These are phyloP conservation scores for Xerocomus amazonicus DNA, from an alignment of 1,284 basidiomycete genomes.

Conservation along the genomic window DNA sequence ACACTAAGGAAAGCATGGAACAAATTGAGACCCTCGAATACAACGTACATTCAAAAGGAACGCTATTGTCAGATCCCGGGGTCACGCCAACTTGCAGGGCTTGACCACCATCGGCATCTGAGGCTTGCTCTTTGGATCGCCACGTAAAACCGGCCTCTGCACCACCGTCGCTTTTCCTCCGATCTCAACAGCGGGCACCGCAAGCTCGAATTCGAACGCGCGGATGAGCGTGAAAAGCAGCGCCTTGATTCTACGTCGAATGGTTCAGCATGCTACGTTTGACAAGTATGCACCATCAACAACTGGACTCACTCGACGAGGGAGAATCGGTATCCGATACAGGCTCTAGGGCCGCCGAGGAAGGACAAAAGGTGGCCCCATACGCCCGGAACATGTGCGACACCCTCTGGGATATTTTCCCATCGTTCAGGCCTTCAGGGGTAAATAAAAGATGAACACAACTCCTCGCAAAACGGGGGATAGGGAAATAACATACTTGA, in stretches of 20 bases:
- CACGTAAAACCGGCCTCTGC: background rate
- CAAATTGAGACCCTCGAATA: no score
- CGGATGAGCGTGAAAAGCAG: background rate
- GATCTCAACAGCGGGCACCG: background rate
- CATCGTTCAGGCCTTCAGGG: conserved; percentile 54
- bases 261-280: background rate
- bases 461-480: no score
- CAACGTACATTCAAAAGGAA: no score
- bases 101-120: background rate
- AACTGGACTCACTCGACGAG: conserved; percentile 52
- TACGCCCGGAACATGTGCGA: conserved; percentile 50
- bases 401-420: conserved; percentile 46
- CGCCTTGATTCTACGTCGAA: background rate
- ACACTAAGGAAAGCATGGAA: no score
- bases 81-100: background rate
- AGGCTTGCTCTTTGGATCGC: background rate
- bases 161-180: background rate
- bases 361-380: conserved; percentile 61
- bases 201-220: conserved; percentile 1
- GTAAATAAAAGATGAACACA: background rate
- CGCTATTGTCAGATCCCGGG: no score
- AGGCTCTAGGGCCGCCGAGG: conserved; percentile 56
- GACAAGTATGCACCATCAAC: background rate
- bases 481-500: conserved; percentile 18
- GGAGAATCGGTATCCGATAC: conserved; percentile 72